A percentile compares a stretch with the other conserved stretches of the same genome.
Conservation (phyloP, 139 green algal genomes). For the Tetraselmis chui region DNA sequence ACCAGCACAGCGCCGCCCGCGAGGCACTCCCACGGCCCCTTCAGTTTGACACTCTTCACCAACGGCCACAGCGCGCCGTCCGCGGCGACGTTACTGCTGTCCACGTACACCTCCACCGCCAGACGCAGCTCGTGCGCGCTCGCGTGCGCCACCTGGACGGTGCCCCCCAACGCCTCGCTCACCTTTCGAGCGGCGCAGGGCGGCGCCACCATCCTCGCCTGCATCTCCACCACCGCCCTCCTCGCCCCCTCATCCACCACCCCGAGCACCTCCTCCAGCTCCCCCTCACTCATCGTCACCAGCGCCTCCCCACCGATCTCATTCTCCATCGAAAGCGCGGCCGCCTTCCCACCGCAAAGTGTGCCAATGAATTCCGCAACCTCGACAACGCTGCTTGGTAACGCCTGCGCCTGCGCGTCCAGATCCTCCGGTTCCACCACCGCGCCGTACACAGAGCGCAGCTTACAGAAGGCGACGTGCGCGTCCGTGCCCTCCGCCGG, state of each 20-base stretch:
- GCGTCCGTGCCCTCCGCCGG: not conserved
- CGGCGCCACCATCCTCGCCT: not conserved
- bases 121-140: not conserved
- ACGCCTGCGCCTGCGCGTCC: too few species aligned
- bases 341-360: too few species aligned
- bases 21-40: conserved; percentile 21
- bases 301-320: not conserved
- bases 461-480: conserved; percentile 1
- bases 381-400: not conserved
- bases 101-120: conserved; percentile 24
- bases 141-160: conserved; percentile 3
- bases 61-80: conserved; percentile 26
- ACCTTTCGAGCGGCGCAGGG: not conserved
- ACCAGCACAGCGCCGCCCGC: conserved; percentile 18
- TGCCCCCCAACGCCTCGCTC: conserved; percentile 5
- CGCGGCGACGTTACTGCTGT: conserved; percentile 17
- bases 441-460: conserved; percentile 4
- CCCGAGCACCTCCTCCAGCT: not conserved
- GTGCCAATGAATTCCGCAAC: not conserved
- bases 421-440: not conserved
- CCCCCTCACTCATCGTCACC: not conserved
- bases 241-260: conserved; percentile 2
- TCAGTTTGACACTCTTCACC: conserved; percentile 25
- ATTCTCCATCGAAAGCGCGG: not conserved
- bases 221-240: conserved; percentile 15